phyloP scores from a whole-genome alignment of 2,329 filamentous ascomycete genomes.

The Sordariomycetes sp. region DNA sequence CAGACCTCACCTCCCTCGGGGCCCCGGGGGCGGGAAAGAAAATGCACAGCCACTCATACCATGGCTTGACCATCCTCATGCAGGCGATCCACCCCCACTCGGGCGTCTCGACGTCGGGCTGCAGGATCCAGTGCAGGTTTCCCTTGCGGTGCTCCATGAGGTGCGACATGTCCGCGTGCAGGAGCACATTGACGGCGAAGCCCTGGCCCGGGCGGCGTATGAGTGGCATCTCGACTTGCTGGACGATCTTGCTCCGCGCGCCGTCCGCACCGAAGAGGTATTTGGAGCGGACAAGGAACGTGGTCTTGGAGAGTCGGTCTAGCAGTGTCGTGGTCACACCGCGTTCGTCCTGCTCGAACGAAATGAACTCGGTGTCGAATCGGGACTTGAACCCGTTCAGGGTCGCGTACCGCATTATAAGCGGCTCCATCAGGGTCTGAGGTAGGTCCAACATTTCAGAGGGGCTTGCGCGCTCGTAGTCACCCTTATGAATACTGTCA shows the following conservation, averaged over 20 bases:
- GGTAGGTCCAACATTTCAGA: constrained; percentile 27
- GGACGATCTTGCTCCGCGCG: not conserved
- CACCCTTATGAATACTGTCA: constrained; percentile 15
- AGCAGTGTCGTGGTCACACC: constrained; percentile 15
- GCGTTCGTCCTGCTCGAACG: constrained; percentile 12
- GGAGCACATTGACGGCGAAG: not conserved
- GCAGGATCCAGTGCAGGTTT: constrained; percentile 19
- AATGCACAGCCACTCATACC: constrained; percentile 36
- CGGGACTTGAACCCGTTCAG: constrained; percentile 19
- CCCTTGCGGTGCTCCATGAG: not conserved
- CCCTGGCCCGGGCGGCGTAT: constrained; percentile 16
- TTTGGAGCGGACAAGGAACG: constrained; percentile 24
- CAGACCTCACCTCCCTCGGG: constrained; percentile 24
- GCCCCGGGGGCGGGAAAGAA: constrained; percentile 30
- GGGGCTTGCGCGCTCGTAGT: constrained; percentile 25
- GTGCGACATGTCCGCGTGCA: not conserved
- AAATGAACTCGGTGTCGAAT: constrained; percentile 22
- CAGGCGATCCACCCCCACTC: constrained; percentile 19
- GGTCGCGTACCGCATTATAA: constrained; percentile 22
- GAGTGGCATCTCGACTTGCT: constrained; percentile 18
- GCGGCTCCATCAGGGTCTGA: constrained; percentile 26
- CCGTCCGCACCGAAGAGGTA: not conserved
- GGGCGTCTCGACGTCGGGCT: constrained; percentile 24
- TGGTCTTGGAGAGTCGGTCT: constrained; percentile 19
- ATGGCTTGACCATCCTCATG: not conserved